Evolutionary conservation across 2,329 filamentous ascomycete genomes (phyloP), one percentile per base, ranked within the genome.

Genomic region (Penicillium hesseltinei): DNA sequence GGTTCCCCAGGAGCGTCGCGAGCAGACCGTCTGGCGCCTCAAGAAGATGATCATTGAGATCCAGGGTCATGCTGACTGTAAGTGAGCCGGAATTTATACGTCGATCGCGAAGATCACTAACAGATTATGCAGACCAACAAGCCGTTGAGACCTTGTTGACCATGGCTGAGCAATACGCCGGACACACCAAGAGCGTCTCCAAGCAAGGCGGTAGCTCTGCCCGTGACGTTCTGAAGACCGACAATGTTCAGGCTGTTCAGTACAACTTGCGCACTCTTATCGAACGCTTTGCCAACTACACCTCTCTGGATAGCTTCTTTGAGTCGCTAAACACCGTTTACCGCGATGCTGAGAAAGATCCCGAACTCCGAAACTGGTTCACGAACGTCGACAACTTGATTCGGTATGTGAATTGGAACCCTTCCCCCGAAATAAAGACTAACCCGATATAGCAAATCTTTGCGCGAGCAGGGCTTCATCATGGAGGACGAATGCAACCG

Each of bases 1-100:
- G 82, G 83, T 99, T 77, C 92, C 94, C 1, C 80, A 93, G 76
- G 92, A 97, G 75, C 91, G 94, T 59, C 91, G 92, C 59, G 92
- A 97, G 8, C 92, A 96, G 80, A 88, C 88, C 55, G 88, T 97
- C 68, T 96, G 87, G 84, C 90, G 94, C 38, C 78, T 99, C 65
- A 99, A 93, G 86, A 97, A 97, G 85, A 96, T 97, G 89, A 80
- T 99, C 39, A 87, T 97, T 45, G 94, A 99, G 77, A 92, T 96
- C 68, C 94, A 99, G 78, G 90, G 93, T 56, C 94, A 97, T 71
- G 85, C 90, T 57, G 93, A 99, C 69, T 99, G 84, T 86, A 76
- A 73, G 82, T 77, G 11, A 17, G 13, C 3, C 8, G 27, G 17
- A 19, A 33, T 25, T 4, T n/a, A 8, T 8, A 21, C 7, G 13